These are phyloP conservation scores for Musa troglodytarum DNA, from an alignment of 176 grass and related monocot species.

Conservation along the genomic window DNA sequence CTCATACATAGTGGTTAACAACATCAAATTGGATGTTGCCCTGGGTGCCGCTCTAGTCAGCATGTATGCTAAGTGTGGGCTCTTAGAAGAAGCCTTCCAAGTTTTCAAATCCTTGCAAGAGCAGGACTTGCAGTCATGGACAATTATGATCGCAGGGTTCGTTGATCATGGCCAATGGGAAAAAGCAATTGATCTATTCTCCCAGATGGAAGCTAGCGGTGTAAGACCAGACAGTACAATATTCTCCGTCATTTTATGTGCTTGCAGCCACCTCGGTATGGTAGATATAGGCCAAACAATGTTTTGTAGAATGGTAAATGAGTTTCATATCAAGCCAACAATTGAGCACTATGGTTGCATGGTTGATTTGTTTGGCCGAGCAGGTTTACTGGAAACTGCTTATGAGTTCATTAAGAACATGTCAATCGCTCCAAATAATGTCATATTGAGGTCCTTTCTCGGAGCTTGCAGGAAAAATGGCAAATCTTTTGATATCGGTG, in stretches of 20 bases:
- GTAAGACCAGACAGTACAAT: constrained; percentile 24
- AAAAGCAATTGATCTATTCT: constrained; percentile 20
- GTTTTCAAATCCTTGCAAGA: constrained; percentile 22
- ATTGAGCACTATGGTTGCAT: constrained; percentile 28
- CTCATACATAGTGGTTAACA: constrained; percentile 14
- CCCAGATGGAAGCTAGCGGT: constrained; percentile 18
- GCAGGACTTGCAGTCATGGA: constrained; percentile 21
- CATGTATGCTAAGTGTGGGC: constrained; percentile 30
- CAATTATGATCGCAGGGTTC: constrained; percentile 26
- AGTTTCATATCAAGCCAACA: constrained; percentile 6
- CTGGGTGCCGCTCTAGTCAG: constrained; percentile 20
- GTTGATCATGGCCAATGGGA: constrained; percentile 4
- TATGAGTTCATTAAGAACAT: constrained; percentile 19
- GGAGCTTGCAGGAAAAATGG: constrained; percentile 19
- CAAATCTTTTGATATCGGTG: background rate
- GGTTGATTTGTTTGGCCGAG: constrained; percentile 26
- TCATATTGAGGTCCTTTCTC: constrained; percentile 24
- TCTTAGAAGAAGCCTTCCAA: constrained; percentile 13
- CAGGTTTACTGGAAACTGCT: constrained; percentile 21
- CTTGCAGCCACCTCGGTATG: constrained; percentile 27
- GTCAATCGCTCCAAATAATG: constrained; percentile 14
- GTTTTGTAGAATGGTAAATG: constrained; percentile 23
- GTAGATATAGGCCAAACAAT: constrained; percentile 16
- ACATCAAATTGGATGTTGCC: constrained; percentile 17
- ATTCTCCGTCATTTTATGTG: constrained; percentile 25